Percentiles rank a stretch among this genome's conserved stretches.
Evolutionary conservation across 129 eudicot genomes (phyloP).

Genomic region (Flaveria linearis): DNA sequence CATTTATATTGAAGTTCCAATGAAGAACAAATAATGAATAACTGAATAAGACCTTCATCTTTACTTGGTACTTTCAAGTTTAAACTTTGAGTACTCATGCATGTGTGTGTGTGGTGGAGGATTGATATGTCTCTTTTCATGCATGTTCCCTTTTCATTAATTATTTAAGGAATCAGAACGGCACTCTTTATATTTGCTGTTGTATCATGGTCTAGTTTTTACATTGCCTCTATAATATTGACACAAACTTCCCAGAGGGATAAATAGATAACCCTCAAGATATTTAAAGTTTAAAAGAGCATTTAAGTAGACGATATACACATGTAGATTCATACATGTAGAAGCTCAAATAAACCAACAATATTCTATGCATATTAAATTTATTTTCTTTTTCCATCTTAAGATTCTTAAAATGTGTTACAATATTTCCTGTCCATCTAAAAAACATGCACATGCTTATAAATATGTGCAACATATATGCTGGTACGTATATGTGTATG

Average conservation of each 20-base stretch:
- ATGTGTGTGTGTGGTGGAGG: background rate
- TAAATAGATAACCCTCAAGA: background rate
- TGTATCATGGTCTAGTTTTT: background rate
- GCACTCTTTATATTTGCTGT: background rate
- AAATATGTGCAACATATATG: background rate
- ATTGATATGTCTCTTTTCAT: background rate
- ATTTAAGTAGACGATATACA: background rate
- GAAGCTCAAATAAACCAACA: background rate
- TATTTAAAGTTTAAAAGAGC: background rate
- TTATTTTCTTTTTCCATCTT: background rate
- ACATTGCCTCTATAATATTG: background rate
- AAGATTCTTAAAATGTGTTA: background rate
- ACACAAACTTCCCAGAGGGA: background rate
- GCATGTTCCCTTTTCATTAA: background rate
- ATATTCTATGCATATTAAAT: background rate
- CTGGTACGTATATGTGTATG: background rate
- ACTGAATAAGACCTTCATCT: background rate
- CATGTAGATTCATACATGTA: conserved; percentile 2
- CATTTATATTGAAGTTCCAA: background rate
- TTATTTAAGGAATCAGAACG: background rate
- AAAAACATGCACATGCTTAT: background rate
- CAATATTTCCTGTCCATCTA: background rate
- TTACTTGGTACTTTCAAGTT: background rate
- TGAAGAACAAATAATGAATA: background rate
- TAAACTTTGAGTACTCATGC: background rate